Base-by-base conservation (phyloP, 306 rosid species). In the Ceratonia siliqua region DNA sequence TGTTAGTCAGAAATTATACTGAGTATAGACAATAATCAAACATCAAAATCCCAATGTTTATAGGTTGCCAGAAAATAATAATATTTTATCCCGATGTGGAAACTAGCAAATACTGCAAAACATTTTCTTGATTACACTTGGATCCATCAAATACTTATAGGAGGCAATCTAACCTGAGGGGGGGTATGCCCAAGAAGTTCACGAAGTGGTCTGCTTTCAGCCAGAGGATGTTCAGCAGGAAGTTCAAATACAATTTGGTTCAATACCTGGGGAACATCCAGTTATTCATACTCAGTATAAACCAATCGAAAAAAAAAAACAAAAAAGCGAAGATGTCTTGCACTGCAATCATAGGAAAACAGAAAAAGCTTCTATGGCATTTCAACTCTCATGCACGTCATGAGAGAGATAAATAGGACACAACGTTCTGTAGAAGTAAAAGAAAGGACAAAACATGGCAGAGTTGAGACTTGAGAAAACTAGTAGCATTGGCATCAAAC, bases 101-200 rank as follows among this genome's bases (percentile, higher is more conserved):
- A 72, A 77, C 49, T 65, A 49, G 67, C 6, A 58, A 81, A 66
- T 30, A 41, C 17, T 24, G 25, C 22, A 74, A 50, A 17, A 64
- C 53, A 69, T 20, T 65, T 17, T 41, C 24, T 49, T 27, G 20
- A 59, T 59, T 53, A 45, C 30, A 58, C 67, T 56, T 57, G 25
- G 56, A 76, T 79, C 49, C 28, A 72, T 22, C 8, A 64, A 70
- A 13, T 33, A 68, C 68, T 50, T 11, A 43, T 35, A 30, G 17
- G 67, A 85, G 15, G 63, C 27, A 73, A 70, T 43, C 46, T 20
- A 77, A 93, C 99, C 98, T 94, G 99, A 43, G 93, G 92, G 2
- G 99, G 99, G 14, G 99, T 94, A 83, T 94, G 99, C 27, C 99
- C 99, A 67, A 94, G 99, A 82, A 92, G 99, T 73, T 94, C 99